Percentiles rank a stretch among this genome's conserved stretches.
Evolutionary conservation across 2,329 filamentous ascomycete species (phyloP).

Genomic region (Sclerotinia spermophila): DNA sequence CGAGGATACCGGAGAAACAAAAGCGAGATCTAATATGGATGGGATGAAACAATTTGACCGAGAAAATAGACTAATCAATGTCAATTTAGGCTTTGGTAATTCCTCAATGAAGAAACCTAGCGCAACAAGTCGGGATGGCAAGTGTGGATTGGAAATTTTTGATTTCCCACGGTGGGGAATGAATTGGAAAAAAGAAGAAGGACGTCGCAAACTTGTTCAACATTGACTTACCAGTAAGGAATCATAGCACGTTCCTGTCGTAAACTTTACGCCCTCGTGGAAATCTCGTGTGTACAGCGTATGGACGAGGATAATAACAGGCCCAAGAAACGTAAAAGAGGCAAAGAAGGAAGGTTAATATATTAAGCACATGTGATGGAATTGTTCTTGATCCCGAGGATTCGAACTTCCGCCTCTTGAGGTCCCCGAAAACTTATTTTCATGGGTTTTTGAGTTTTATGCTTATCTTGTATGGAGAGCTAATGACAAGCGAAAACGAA

Average conservation of each 20-base stretch:
- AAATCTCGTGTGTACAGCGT: slow-evolving; percentile 1
- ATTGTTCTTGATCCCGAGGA: not conserved
- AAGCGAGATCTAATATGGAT: not conserved
- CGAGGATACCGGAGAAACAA: not conserved
- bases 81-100: not conserved
- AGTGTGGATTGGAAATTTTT: not conserved
- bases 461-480: not conserved
- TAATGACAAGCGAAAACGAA: not conserved
- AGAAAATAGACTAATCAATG: not conserved
- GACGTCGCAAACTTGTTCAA: not conserved
- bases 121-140: not conserved
- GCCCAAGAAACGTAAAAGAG: not conserved
- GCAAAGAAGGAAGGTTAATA: not conserved
- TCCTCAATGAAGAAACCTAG: not conserved
- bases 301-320: not conserved
- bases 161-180: not conserved
- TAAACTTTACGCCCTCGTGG: not conserved
- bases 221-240: not conserved
- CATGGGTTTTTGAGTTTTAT: not conserved
- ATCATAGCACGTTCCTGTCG: not conserved
- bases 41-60: not conserved
- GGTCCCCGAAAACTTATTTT: not conserved
- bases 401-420: not conserved
- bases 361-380: slow-evolving; percentile 5
- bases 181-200: not conserved